Base-by-base conservation (phyloP, 2,329 filamentous ascomycete species). In the Epichloe hybrida region DNA sequence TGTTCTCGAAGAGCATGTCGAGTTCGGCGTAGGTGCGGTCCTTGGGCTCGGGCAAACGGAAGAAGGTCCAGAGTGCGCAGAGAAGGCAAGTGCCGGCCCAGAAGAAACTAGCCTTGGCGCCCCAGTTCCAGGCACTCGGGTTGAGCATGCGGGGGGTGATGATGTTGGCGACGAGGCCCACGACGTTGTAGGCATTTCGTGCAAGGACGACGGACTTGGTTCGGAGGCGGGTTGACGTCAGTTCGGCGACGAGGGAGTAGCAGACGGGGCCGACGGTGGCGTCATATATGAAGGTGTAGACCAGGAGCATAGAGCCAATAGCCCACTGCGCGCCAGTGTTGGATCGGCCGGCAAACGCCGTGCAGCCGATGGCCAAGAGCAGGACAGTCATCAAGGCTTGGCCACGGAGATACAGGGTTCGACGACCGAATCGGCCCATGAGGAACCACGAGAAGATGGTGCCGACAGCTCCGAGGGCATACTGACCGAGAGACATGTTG, bases 171-270 rank as follows among this genome's bases (percentile, higher is more conserved):
- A 70, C 54, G 41, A 80, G 73, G 50, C 69, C 69, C 21, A 62
- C 59, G 5, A 76, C 62, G 54, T 79, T 75, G 63, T 76, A 79
- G 20, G 68, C 50, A 54, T 67, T 70, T 46, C 72, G 64, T 1
- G 69, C 71, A 17, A 74, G 58, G 12, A 72, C 71, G 17, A 74
- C 67, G 0, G 71, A 70, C 59, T 73, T 71, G 46, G 68, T 71
- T 44, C 71, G 66, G 17, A 74, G 65, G 38, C 72, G 71, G 4
- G 70, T 72, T 0, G 70, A 72, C 0, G 67, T 65, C 3, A 73
- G 54, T 58, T 74, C 72, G 1, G 72, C 79, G 4, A 95, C 88
- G 36, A 95, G 76, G 76, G 87, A 91, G 69, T 93, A 95, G 68
- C 86, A 89, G 27, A 95, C 87, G 38, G 55, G 67, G 0, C 67